These are phyloP conservation scores for Rhypophila decipiens DNA, from an alignment of 495 filamentous ascomycete genomes.

Conservation along the genomic window DNA sequence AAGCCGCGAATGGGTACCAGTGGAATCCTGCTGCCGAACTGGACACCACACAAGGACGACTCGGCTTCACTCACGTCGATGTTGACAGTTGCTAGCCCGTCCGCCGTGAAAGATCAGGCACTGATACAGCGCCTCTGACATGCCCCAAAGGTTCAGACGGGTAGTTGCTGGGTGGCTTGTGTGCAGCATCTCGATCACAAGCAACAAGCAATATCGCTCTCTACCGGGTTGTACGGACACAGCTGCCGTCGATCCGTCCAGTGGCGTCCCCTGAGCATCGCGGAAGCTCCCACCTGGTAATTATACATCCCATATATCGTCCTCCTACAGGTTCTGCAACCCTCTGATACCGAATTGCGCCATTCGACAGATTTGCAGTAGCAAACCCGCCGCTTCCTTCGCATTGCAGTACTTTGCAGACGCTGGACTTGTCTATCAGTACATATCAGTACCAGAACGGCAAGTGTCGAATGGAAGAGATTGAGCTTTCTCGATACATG, in stretches of 20 bases:
- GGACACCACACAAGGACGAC: too few relatives aligned
- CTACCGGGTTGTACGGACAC: conserved; percentile 9
- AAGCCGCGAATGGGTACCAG: too few relatives aligned
- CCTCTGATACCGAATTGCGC: conserved; percentile 12
- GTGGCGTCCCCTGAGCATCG: neutral
- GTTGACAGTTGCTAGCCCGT: too few relatives aligned
- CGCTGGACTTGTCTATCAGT: neutral
- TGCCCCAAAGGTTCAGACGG: too few relatives aligned
- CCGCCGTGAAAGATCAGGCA: too few relatives aligned
- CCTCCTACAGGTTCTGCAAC: conserved; percentile 3
- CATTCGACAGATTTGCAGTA: conserved; percentile 6
- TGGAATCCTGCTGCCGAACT: too few relatives aligned
- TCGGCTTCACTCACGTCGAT: too few relatives aligned
- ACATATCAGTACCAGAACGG: neutral
- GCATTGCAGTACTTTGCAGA: conserved; percentile 3
- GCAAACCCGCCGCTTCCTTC: neutral
- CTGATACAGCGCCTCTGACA: too few relatives aligned
- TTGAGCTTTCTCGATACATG: too few relatives aligned
- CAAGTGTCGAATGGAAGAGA: too few relatives aligned
- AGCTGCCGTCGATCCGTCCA: conserved; percentile 16
- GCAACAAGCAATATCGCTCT: conserved; percentile 2
- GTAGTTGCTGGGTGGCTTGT: conserved; percentile 9
- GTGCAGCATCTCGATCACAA: conserved; percentile 14
- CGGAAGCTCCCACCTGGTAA: conserved; percentile 2
- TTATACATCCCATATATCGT: conserved; percentile 2